Evolutionary conservation across 768 basidiomycete genomes (phyloP), one percentile per base, ranked within the genome.

Genomic region (Amyloporia xantha): DNA sequence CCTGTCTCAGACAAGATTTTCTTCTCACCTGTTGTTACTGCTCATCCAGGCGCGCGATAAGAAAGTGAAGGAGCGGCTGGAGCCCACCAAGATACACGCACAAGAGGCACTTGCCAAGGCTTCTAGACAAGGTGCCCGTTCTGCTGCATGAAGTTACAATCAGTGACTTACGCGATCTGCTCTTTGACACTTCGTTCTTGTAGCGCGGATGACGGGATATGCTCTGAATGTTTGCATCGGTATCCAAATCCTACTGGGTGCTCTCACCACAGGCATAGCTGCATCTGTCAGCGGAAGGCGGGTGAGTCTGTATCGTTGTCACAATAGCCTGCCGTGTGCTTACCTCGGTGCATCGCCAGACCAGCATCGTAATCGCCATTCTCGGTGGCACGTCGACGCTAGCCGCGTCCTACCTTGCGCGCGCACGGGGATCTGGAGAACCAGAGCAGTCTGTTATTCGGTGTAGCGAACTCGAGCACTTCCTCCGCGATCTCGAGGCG

Each of bases 401-500:
- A 17, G 74, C 82, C 12, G 84, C 86, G 15, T 82, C 84, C 1
- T 88, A 83, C 62, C 71, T 89, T 21, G 86, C 86, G 2, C 78
- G 81, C 11, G 72, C 76, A 21, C 77, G 84, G 23, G 83, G 84
- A 10, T 79, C 83, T 0, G 76, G 77, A 30, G 86, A 88, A 55
- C 86, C 86, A 1, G 82, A 87, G 52, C 44, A 73, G n/a, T 84
- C 82, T 0, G 68, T 72, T 25, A 60, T 67, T 2, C 75, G 78
- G 10, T 70, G 70, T 3, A 79, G 81, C 52, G 81, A 82, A 49
- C 69, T 88, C 1, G 80, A 85, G 20, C 74, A 79, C 19, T 89
- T 80, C 54, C 66, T 87, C 21, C 80, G 86, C 23, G 81, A 86
- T 53, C 71, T 72, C 30, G 59, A 72, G 38, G 76, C 78, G 2